Evolutionary conservation across 805 yeast genomes (phyloP).

Genomic region (Metschnikowia arizonensis): DNA sequence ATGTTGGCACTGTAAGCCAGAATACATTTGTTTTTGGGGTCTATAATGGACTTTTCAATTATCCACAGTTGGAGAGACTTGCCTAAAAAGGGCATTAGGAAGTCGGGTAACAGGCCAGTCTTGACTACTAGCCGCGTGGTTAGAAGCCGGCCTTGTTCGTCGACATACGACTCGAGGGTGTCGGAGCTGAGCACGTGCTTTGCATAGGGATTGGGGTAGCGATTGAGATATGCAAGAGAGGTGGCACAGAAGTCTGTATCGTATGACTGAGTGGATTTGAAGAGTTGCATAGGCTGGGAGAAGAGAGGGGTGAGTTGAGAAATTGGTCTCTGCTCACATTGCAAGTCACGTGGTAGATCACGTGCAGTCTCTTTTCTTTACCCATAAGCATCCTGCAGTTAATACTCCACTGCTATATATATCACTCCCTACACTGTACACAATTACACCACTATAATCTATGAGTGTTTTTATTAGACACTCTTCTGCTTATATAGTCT

Average conservation of each 20-base stretch:
- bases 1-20: constrained; percentile 73
- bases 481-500: no score
- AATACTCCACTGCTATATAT: no score
- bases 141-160: constrained; percentile 58
- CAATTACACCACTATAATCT: no score
- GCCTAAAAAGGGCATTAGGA: constrained; percentile 74
- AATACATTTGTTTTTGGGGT: constrained; percentile 54
- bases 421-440: no score
- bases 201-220: constrained; percentile 72
- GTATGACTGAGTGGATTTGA: constrained; percentile 52
- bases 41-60: constrained; percentile 70
- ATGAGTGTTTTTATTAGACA: no score
- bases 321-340: no score
- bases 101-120: constrained; percentile 73
- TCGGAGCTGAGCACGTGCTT: constrained; percentile 82
- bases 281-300: constrained; percentile 41
- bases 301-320: neutral
- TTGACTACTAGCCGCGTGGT: constrained; percentile 74
- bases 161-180: constrained; percentile 60
- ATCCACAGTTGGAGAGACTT: constrained; percentile 67
- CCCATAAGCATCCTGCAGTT: no score
- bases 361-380: no score
- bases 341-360: neutral
- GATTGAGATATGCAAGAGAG: constrained; percentile 64
- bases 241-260: constrained; percentile 67